Percentiles rank a stretch among this genome's conserved stretches.
phyloP scores from a whole-genome alignment of 148 eudicot species.

The Cornus controversa region DNA sequence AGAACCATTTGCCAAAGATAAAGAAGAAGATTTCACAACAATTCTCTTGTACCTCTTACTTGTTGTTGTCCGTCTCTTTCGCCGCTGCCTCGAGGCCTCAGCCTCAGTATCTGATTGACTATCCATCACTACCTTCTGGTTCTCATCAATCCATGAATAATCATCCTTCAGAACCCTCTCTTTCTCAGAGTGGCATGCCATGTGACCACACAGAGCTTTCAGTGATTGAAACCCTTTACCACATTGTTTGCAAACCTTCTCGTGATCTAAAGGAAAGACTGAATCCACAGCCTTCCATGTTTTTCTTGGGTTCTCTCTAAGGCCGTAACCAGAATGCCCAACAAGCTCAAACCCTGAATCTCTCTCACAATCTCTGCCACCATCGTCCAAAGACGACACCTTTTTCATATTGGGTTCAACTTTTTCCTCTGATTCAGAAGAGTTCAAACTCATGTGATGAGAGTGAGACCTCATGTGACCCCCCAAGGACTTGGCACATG shows the following conservation, averaged over 20 bases:
- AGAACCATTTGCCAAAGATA: slow-evolving; percentile 32
- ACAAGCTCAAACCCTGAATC: slow-evolving; percentile 21
- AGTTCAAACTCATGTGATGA: slow-evolving; percentile 60
- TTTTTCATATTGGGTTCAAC: slow-evolving; percentile 30
- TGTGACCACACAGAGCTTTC: slow-evolving; percentile 81
- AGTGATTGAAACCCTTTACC: slow-evolving; percentile 73
- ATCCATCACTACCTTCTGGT: slow-evolving; percentile 38
- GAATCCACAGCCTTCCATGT: slow-evolving; percentile 64
- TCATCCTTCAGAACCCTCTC: slow-evolving; percentile 50
- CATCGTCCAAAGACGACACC: slow-evolving; percentile 12
- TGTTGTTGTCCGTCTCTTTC: slow-evolving; percentile 28
- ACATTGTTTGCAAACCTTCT: slow-evolving; percentile 66
- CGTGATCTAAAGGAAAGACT: slow-evolving; percentile 20
- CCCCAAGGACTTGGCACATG: slow-evolving; percentile 77
- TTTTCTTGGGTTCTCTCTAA: slow-evolving; percentile 78
- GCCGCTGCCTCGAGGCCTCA: slow-evolving; percentile 36
- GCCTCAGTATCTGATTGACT: slow-evolving; percentile 42
- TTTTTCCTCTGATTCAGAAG: slow-evolving; percentile 44
- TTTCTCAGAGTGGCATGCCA: slow-evolving; percentile 76
- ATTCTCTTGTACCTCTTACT: slow-evolving; percentile 52
- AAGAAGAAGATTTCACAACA: slow-evolving; percentile 18
- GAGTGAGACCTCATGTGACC: slow-evolving; percentile 73
- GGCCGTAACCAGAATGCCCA: slow-evolving; percentile 53
- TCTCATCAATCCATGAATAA: slow-evolving; percentile 50
- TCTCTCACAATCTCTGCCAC: not conserved